Conservation (phyloP, 2,329 filamentous ascomycete genomes). For the Colletotrichum zoysiae region DNA sequence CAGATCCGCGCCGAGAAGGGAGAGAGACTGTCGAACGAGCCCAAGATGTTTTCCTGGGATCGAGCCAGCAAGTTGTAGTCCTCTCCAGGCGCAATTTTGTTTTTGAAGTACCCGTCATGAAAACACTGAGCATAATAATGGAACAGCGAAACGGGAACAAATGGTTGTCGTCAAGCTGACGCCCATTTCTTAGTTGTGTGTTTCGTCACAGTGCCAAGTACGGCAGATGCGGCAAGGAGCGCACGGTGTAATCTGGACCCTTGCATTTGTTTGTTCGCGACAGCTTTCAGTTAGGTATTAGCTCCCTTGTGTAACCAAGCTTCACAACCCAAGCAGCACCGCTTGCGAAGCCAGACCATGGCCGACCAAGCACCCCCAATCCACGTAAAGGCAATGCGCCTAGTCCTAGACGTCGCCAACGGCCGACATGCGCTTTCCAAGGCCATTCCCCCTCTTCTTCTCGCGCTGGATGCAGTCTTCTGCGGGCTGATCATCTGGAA, state of each 20-base stretch:
- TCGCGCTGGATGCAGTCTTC: constrained; percentile 78
- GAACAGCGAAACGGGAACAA: not conserved
- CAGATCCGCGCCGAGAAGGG: constrained; percentile 61
- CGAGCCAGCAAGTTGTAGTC: constrained; percentile 24
- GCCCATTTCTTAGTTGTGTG: not conserved
- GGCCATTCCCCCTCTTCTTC: constrained; percentile 69
- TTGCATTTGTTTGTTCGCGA: constrained; percentile 30
- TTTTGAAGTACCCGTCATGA: not conserved
- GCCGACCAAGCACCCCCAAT: constrained; percentile 33
- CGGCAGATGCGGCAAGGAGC: not conserved
- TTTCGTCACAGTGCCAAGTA: not conserved
- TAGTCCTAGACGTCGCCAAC: constrained; percentile 59
- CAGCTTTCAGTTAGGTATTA: constrained; percentile 33
- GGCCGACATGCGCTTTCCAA: constrained; percentile 64
- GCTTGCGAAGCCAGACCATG: constrained; percentile 38
- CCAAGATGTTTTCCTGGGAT: constrained; percentile 49
- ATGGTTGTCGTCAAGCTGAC: not conserved
- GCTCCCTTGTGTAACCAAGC: constrained; percentile 32
- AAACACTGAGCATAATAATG: not conserved
- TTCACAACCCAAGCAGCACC: constrained; percentile 10
- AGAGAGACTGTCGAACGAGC: constrained; percentile 46
- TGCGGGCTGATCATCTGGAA: constrained; percentile 83
- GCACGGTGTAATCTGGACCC: constrained; percentile 24
- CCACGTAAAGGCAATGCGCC: constrained; percentile 28
- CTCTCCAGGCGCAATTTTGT: not conserved